Percentiles rank a stretch among this genome's conserved stretches.
These are phyloP conservation scores for Trifolium subterraneum DNA, from an alignment of 306 rosid species.

Conservation along the genomic window DNA sequence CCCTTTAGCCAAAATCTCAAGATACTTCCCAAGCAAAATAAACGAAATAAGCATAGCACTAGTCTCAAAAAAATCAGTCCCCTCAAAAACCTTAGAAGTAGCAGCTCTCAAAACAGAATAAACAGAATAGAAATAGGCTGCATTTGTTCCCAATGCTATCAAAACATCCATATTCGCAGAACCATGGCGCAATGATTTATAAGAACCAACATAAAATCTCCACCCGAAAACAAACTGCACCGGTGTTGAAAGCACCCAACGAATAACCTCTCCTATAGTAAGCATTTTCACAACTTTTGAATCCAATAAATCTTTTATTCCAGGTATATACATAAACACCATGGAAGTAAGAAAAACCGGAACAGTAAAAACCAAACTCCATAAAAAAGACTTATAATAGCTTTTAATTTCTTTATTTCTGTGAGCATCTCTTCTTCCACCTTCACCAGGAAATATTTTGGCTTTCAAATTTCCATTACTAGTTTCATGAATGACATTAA, in stretches of 20 bases:
- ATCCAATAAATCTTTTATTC: constrained; percentile 59
- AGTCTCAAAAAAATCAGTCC: constrained; percentile 91
- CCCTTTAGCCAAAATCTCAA: constrained; percentile 88
- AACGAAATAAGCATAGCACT: constrained; percentile 89
- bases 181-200: constrained; percentile 71
- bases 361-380: constrained; percentile 80
- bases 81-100: constrained; percentile 58
- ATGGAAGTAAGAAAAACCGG: constrained; percentile 84
- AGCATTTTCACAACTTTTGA: constrained; percentile 70
- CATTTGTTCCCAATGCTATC: constrained; percentile 87
- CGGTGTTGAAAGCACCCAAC: constrained; percentile 84
- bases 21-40: constrained; percentile 84
- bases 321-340: constrained; percentile 89
- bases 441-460: constrained; percentile 57
- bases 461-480: constrained; percentile 63
- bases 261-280: constrained; percentile 61
- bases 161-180: constrained; percentile 93
- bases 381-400: constrained; percentile 59
- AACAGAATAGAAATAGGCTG: constrained; percentile 88
- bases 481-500: constrained; percentile 54
- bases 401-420: constrained; percentile 65
- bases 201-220: constrained; percentile 75
- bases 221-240: constrained; percentile 82
- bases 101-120: constrained; percentile 79
- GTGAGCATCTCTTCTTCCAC: constrained; percentile 53